phyloP scores from a whole-genome alignment of 345 rosid genomes.

The Murraya koenigii region DNA sequence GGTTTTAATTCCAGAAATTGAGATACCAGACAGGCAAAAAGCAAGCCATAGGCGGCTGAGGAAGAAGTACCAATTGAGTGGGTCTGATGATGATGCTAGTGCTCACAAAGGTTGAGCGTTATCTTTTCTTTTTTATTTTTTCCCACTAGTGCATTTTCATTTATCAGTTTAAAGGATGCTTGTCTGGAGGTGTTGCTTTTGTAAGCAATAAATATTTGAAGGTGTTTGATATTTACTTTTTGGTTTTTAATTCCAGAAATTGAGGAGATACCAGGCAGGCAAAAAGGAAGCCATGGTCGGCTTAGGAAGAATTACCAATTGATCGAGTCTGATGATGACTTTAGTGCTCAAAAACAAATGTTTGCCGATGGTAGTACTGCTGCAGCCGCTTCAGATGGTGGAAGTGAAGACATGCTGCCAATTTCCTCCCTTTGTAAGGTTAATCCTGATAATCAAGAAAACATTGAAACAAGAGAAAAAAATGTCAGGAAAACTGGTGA shows the following conservation, averaged over 20 bases:
- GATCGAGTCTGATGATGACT: slow-evolving; percentile 46
- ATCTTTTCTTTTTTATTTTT: too few species aligned
- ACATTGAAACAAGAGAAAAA: slow-evolving; percentile 17
- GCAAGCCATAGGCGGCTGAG: slow-evolving; percentile 33
- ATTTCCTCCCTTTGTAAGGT: slow-evolving; percentile 23
- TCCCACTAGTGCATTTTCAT: too few species aligned
- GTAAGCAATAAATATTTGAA: too few species aligned
- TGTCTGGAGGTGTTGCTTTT: too few species aligned
- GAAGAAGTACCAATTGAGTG: slow-evolving; percentile 43
- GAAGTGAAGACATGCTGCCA: slow-evolving; percentile 23
- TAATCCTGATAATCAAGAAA: slow-evolving; percentile 18
- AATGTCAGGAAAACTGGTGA: slow-evolving; percentile 16
- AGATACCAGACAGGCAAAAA: slow-evolving; percentile 8
- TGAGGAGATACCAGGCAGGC: too few species aligned
- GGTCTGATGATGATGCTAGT: slow-evolving; percentile 42
- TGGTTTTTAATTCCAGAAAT: too few species aligned
- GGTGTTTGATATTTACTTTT: too few species aligned
- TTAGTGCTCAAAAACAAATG: slow-evolving; percentile 14
- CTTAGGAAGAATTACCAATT: slow-evolving; percentile 45
- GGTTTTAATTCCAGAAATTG: slow-evolving; percentile 21
- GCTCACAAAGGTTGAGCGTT: neutral
- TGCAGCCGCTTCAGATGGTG: slow-evolving; percentile 23
- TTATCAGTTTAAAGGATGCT: too few species aligned
- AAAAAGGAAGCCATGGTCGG: slow-evolving; percentile 26
- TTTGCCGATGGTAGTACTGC: slow-evolving; percentile 15